Base-by-base conservation (phyloP, 1,284 basidiomycete species). In the Kwoniella shivajii region DNA sequence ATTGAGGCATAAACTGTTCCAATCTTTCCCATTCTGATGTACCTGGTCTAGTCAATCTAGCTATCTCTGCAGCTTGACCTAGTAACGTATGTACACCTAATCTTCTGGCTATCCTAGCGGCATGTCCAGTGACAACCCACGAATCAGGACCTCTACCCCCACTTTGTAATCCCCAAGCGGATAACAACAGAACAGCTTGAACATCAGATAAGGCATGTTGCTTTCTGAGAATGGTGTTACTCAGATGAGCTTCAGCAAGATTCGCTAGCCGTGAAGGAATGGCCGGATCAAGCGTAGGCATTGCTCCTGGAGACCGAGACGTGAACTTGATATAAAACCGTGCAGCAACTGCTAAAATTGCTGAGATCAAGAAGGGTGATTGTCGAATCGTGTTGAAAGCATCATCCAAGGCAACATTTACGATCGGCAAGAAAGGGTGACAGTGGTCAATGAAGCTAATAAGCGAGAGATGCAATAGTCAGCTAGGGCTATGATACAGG, bases 121-220 rank as follows among this genome's bases (percentile, higher is more conserved):
- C 69, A 55, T 72, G 71, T 18, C 72, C 70, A 4, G 72, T 71
- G 14, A 72, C 58, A 22, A 74, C 54, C 72, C 71, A 74, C 10
- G 66, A 59, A 38, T 74, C 72, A 7, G 68, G 69, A 20, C 71
- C 71, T 9, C 54, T 53, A 1, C 72, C 73, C 16, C 66, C 68
- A 18, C 57, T 52, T 36, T 66, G 61, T 26, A 75, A 45, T 9
- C 73, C 70, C 71, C 72, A 75, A 1, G 67, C 72, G 1, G 71
- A 66, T 13, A 75, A 51, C 1, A 75, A 57, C 37, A 75, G 45
- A 4, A 67, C 69, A 16, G 67, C 72, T 44, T 75, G 73, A 0
- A 74, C 72, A 41, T 75, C 73, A 4, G 61, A 61, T 42, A 75
- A 54, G 18, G 65, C 58, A 51, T 72, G 69, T 45, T 71, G 66